These are phyloP conservation scores for Trichoderma gracile DNA, from an alignment of 2,329 filamentous ascomycete genomes.

Conservation along the genomic window DNA sequence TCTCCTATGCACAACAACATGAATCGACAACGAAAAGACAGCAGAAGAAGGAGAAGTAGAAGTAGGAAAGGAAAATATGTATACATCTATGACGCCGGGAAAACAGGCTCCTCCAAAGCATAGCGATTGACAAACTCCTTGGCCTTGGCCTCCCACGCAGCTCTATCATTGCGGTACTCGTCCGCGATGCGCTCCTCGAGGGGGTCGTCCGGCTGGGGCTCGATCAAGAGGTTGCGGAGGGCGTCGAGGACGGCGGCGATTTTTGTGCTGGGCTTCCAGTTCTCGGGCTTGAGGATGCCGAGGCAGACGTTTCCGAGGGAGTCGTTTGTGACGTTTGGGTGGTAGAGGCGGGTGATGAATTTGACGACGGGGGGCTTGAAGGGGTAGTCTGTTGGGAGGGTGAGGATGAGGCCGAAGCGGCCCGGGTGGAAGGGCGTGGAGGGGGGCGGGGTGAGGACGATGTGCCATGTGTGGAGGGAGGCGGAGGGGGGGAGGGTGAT, in stretches of 20 bases:
- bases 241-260: constrained; percentile 75
- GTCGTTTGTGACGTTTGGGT: constrained; percentile 92
- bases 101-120: constrained; percentile 53
- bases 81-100: constrained; percentile 32
- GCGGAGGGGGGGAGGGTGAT: constrained; percentile 49
- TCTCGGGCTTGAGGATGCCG: constrained; percentile 76
- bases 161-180: constrained; percentile 69
- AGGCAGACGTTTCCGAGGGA: constrained; percentile 83
- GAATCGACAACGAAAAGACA: too few relatives aligned
- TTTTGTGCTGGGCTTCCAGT: constrained; percentile 88
- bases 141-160: constrained; percentile 72
- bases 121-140: constrained; percentile 73
- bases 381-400: constrained; percentile 77
- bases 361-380: constrained; percentile 82
- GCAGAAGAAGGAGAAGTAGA: neutral
- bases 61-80: neutral
- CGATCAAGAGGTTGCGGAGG: constrained; percentile 69
- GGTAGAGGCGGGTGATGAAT: constrained; percentile 90
- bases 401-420: constrained; percentile 70
- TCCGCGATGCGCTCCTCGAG: constrained; percentile 86
- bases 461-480: constrained; percentile 56
- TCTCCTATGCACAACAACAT: neutral
- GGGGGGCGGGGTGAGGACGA: constrained; percentile 49
- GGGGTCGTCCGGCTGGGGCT: constrained; percentile 86
- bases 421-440: constrained; percentile 61